Percentiles rank a stretch among this genome's conserved stretches.
phyloP scores from a whole-genome alignment of 2,329 filamentous ascomycete genomes.

The Nothopassalora personata region DNA sequence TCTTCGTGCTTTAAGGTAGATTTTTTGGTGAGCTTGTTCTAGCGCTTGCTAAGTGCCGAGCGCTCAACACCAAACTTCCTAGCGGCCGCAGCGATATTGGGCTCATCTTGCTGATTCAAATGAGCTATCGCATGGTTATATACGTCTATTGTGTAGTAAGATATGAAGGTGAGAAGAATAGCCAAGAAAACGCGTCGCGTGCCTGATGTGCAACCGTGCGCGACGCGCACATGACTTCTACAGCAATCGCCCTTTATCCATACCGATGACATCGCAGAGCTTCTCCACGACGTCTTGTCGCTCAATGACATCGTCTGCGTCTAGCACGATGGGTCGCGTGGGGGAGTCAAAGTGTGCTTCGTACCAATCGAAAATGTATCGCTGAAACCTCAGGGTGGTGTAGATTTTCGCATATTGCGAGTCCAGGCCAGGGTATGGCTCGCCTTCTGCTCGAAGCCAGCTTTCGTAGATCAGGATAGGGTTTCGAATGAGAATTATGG shows the following conservation, averaged over 20 bases:
- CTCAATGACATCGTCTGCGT: constrained; percentile 10
- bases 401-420: background rate
- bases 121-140: too few species aligned
- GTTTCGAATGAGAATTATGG: constrained; percentile 7
- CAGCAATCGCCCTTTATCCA: background rate
- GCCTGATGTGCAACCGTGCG: too few species aligned
- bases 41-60: too few species aligned
- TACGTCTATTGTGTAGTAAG: too few species aligned
- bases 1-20: too few species aligned
- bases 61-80: too few species aligned
- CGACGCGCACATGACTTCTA: too few species aligned
- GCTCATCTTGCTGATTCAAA: too few species aligned
- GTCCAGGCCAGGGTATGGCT: background rate
- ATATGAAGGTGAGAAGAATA: too few species aligned
- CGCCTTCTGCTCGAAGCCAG: constrained; percentile 7
- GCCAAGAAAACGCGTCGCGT: too few species aligned
- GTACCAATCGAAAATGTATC: constrained; percentile 9
- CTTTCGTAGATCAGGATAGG: constrained; percentile 6
- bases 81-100: too few species aligned
- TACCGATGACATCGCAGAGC: constrained; percentile 3
- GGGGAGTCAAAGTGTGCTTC: background rate
- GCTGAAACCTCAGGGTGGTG: constrained; percentile 2
- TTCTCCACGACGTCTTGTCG: background rate
- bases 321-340: background rate
- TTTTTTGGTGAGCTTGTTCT: too few species aligned